Evolutionary conservation across 768 basidiomycete species (phyloP).

Genomic region (Lyophyllum shimeji): DNA sequence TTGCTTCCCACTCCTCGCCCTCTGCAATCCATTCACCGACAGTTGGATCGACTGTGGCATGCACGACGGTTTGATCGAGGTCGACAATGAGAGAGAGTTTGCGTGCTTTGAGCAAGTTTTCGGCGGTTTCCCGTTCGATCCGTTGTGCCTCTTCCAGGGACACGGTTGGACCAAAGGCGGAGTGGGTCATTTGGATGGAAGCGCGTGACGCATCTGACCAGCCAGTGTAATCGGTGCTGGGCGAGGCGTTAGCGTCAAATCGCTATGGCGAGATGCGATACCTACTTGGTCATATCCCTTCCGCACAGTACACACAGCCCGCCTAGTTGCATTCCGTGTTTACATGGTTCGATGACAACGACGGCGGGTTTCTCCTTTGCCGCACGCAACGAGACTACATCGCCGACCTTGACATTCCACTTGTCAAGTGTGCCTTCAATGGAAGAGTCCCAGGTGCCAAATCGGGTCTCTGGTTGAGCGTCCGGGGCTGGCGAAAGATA

Average conservation of each 20-base stretch:
- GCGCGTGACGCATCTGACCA: slow-evolving; percentile 86
- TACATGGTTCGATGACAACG: slow-evolving; percentile 86
- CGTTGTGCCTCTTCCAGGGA: slow-evolving; percentile 90
- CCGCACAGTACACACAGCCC: slow-evolving; percentile 95
- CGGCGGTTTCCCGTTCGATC: slow-evolving; percentile 81
- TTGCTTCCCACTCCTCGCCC: slow-evolving; percentile 77
- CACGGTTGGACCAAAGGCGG: slow-evolving; percentile 86
- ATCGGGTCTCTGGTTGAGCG: slow-evolving; percentile 61
- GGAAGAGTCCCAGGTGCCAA: slow-evolving; percentile 89
- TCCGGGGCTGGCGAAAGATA: slow-evolving; percentile 47
- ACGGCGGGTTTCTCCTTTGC: slow-evolving; percentile 64
- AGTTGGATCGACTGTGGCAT: slow-evolving; percentile 97
- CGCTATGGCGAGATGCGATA: slow-evolving; percentile 16
- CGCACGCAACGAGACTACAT: slow-evolving; percentile 57
- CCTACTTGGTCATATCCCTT: slow-evolving; percentile 91
- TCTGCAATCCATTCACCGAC: slow-evolving; percentile 96
- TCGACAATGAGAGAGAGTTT: slow-evolving; percentile 96
- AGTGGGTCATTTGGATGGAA: slow-evolving; percentile 93
- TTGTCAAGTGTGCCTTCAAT: slow-evolving; percentile 74
- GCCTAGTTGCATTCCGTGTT: slow-evolving; percentile 89
- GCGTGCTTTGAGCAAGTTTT: slow-evolving; percentile 69
- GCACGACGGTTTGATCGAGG: slow-evolving; percentile 98
- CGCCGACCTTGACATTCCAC: slow-evolving; percentile 71
- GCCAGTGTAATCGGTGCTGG: slow-evolving; percentile 80
- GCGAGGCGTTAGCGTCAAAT: not conserved